Evolutionary conservation across 805 yeast genomes (phyloP).

Genomic region (Kodamaea lidongshanica): DNA sequence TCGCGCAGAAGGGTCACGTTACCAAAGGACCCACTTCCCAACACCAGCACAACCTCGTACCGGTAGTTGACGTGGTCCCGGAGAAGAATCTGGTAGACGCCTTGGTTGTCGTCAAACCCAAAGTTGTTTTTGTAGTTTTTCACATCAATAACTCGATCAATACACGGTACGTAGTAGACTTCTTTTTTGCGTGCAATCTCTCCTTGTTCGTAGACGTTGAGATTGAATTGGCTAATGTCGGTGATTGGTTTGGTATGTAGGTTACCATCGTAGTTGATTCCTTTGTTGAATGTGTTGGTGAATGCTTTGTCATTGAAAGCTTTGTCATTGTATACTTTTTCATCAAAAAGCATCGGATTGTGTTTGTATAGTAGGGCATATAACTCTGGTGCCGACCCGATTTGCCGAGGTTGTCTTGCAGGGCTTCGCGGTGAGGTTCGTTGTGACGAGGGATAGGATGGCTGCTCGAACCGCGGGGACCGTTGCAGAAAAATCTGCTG

Average conservation of each 20-base stretch:
- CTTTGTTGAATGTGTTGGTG: conserved; percentile 1
- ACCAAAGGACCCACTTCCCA: conserved; percentile 84
- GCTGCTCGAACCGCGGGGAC: conserved; percentile 2
- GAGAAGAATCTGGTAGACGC: conserved; percentile 48
- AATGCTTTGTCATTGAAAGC: no score
- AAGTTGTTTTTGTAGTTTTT: conserved; percentile 43
- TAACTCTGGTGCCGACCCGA: conserved; percentile 1
- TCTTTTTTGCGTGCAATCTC: conserved; percentile 47
- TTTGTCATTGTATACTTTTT: conserved; percentile 1
- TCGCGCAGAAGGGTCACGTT: conserved; percentile 66
- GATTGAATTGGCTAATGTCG: conserved; percentile 7
- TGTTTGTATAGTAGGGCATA: not conserved
- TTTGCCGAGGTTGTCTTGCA: not conserved
- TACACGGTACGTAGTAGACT: conserved; percentile 46
- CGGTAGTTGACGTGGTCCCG: conserved; percentile 76
- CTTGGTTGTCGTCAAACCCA: conserved; percentile 67
- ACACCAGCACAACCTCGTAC: conserved; percentile 50
- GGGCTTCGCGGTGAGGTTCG: not conserved
- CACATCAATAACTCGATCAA: conserved; percentile 26
- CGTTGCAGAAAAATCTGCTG: conserved; percentile 8
- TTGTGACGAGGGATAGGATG: not conserved
- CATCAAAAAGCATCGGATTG: conserved; percentile 1
- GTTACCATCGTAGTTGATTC: no score
- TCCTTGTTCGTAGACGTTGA: conserved; percentile 55
- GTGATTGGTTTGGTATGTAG: conserved; percentile 2